Base-by-base conservation (phyloP, 768 basidiomycete genomes). In the Boletus reticulatus region DNA sequence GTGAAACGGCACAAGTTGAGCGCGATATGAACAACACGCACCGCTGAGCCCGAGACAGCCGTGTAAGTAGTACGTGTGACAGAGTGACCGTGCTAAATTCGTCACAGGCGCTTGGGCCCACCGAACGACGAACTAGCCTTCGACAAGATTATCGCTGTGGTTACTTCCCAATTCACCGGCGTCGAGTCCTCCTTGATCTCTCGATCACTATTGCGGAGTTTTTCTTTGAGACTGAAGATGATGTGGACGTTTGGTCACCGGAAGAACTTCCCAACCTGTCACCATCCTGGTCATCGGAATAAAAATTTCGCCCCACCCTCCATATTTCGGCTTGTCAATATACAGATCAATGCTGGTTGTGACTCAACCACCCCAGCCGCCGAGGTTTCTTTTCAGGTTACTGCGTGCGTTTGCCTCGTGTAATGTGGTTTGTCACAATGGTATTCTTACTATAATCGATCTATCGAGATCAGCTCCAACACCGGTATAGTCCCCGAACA, bases 111-210 rank as follows among this genome's bases (percentile, higher is more conserved):
- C 48, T 53, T 50, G 20, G 14, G 38, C 10, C 5, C 16, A 37
- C 36, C 36, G 29, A 29, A 29, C 29, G 29, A 29, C 29, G 29
- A 29, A 29, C 29, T 29, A 29, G 29, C 11, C 38, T 31, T 22
- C 3, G 22, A 22, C 44, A 34, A 52, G 61, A 64, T 59, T 24
- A 50, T 56, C 42, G 43, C 57, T 32, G 36, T 58, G 70, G 67
- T 47, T 24, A 61, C 48, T 59, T 59, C n/a, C 49, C 51, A 56
- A 50, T 56, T 63, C 43, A 58, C 70, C 68, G 67, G 46, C 11
- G 51, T 14, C 19, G 17, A 36, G 42, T 29, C 27, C 22, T 37
- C 32, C 39, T 50, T 34, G 52, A 43, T 52, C 22, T 32, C 55
- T 60, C 46, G 56, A 65, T 53, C 62, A 42, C 57, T 37, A 38